phyloP scores from a whole-genome alignment of 371 early-diverging fungal species.

The Lichtheimia hyalospora region DNA sequence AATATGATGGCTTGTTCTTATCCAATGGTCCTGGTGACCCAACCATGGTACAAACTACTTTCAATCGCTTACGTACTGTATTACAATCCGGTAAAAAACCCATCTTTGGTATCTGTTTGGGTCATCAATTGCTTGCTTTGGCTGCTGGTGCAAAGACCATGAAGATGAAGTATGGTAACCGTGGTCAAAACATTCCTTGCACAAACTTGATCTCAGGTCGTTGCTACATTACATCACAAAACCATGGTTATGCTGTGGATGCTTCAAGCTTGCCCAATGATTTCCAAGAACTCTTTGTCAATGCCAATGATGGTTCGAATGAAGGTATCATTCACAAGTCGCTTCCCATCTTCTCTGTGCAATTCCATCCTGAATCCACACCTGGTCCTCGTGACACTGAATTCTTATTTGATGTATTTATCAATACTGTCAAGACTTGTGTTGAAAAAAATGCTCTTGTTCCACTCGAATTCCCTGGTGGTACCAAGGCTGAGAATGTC shows the following conservation, averaged over 20 bases:
- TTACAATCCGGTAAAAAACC: slow-evolving; percentile 75
- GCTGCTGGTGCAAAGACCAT: slow-evolving; percentile 90
- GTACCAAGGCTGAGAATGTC: slow-evolving; percentile 50
- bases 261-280: slow-evolving; percentile 70
- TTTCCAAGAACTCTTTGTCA: slow-evolving; percentile 91
- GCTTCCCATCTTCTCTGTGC: slow-evolving; percentile 93
- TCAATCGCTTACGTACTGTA: slow-evolving; percentile 66
- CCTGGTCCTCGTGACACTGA: slow-evolving; percentile 97
- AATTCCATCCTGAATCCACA: slow-evolving; percentile 97
- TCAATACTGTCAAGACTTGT: slow-evolving; percentile 74
- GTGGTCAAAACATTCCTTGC: slow-evolving; percentile 98
- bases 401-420: slow-evolving; percentile 92
- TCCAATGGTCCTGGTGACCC: slow-evolving; percentile 98
- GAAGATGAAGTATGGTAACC: slow-evolving; percentile 98
- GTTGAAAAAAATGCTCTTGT: slow-evolving; percentile 69
- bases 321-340: slow-evolving; percentile 92
- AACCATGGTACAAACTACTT: slow-evolving; percentile 72
- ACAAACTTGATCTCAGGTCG: slow-evolving; percentile 92
- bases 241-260: slow-evolving; percentile 97
- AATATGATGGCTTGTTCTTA: slow-evolving; percentile 90
- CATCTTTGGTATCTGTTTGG: slow-evolving; percentile 97
- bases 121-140: slow-evolving; percentile 93
- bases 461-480: slow-evolving; percentile 74
- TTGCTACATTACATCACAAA: slow-evolving; percentile 96
- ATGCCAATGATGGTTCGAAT: slow-evolving; percentile 97